Evolutionary conservation across 2,329 filamentous ascomycete species (phyloP), one percentile per base, ranked within the genome.

Genomic region (Coniella lustricola): DNA sequence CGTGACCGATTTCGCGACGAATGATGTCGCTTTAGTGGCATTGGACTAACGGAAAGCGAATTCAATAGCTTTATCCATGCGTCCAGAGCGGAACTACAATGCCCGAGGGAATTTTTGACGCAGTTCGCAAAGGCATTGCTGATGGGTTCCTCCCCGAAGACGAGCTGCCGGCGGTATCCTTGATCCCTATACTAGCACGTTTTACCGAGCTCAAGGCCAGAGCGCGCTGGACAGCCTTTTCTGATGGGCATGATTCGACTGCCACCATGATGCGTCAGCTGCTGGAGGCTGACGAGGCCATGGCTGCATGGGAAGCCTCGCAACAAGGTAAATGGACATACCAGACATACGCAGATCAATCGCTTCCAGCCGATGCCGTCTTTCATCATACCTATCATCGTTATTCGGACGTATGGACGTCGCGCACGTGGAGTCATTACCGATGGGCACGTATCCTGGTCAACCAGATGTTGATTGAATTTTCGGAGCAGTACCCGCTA

Each of bases 341-440:
- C 46, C 55, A 56, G 17, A 64, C 62, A 18, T 57, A 65, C 37
- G 61, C 58, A n/a, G 57, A 56, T 3, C 51, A 59, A 8, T 59
- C 63, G 35, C 48, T 67, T 4, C 68, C 72, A 1, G 52, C 66
- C 0, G 62, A 65, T 1, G 69, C 69, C 10, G 67, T 77, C 45
- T 80, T 78, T 51, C 67, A 71, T 16, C 69, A 71, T 12, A 66
- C 69, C 46, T 82, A 77, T 56, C 77, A 83, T 57, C 59, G 69
- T 18, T 83, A 83, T 55, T 60, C 62, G 14, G 71, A 75, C 52
- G 70, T 79, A 47, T 79, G 73, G 68, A 64, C 71, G 16, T 75
- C 73, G 8, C 70, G 74, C 20, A 68, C 76, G 35, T 82, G 76
- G 76, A 78, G 76, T 51, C 73, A 82, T 54, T 80, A 76, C 55